A percentile compares a stretch with the other conserved stretches of the same genome.
Evolutionary conservation across 768 basidiomycete species (phyloP).

Genomic region (Leccinum broughii): DNA sequence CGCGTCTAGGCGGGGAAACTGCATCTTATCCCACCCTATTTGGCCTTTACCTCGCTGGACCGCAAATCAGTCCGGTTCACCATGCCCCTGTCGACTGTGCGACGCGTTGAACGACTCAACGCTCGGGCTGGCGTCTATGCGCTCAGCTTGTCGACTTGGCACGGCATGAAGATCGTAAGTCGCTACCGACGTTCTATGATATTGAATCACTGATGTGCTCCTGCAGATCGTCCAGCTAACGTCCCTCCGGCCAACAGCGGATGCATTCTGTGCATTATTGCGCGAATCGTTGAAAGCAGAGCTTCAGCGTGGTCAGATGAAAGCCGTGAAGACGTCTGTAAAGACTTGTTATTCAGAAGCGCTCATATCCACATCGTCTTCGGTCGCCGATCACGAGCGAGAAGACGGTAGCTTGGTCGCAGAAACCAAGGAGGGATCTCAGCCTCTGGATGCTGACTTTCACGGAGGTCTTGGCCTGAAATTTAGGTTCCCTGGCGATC

Average conservation of each 20-base stretch:
- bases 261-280: slow-evolving; percentile 86
- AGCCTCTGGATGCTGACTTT: slow-evolving; percentile 53
- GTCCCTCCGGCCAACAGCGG: slow-evolving; percentile 88
- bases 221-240: slow-evolving; percentile 89
- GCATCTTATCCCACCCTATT: slow-evolving; percentile 83
- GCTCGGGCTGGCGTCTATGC: slow-evolving; percentile 94
- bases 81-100: slow-evolving; percentile 86
- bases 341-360: slow-evolving; percentile 94
- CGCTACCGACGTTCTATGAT: slow-evolving; percentile 3
- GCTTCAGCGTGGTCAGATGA: slow-evolving; percentile 91
- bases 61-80: slow-evolving; percentile 91
- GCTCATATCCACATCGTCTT: slow-evolving; percentile 60
- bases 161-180: slow-evolving; percentile 85
- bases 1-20: slow-evolving; percentile 79
- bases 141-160: slow-evolving; percentile 92
- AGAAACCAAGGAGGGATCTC: slow-evolving; percentile 51
- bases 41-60: slow-evolving; percentile 89
- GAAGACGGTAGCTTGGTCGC: slow-evolving; percentile 66
- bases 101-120: slow-evolving; percentile 92
- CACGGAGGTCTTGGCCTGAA: slow-evolving; percentile 78
- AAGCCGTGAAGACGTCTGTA: slow-evolving; percentile 84
- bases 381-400: slow-evolving; percentile 61
- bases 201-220: background rate
- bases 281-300: slow-evolving; percentile 89
- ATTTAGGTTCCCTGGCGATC: slow-evolving; percentile 91